Conservation (phyloP, 2,329 filamentous ascomycete species). For the Gaeumannomyces sp. region DNA sequence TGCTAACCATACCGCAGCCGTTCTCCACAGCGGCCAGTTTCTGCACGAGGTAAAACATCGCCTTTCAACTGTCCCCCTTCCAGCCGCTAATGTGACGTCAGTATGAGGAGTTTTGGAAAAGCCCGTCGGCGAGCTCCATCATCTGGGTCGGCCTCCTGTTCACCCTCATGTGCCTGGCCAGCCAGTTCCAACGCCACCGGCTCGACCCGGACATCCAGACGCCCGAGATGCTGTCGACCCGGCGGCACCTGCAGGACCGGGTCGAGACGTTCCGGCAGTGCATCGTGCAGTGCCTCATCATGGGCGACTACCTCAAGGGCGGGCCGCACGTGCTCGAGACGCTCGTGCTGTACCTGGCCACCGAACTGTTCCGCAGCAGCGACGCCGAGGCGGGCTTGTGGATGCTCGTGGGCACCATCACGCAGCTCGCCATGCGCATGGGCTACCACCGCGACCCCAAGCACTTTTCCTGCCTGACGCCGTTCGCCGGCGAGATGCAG, state of each 20-base stretch:
- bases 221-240: constrained; percentile 13
- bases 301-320: constrained; percentile 25
- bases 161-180: constrained; percentile 20
- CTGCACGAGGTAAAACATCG: too few relatives aligned
- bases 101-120: constrained; percentile 26
- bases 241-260: constrained; percentile 15
- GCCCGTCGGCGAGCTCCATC: constrained; percentile 15
- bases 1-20: too few relatives aligned
- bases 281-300: constrained; percentile 23
- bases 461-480: constrained; percentile 33
- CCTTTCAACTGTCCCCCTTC: too few relatives aligned
- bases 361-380: constrained; percentile 21
- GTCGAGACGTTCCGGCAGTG: constrained; percentile 20
- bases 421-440: constrained; percentile 23
- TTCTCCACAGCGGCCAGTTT: too few relatives aligned
- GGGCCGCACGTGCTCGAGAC: constrained; percentile 23
- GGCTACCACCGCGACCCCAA: constrained; percentile 45
- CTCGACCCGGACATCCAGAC: constrained; percentile 17
- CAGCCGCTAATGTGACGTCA: too few relatives aligned
- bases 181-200: constrained; percentile 22
- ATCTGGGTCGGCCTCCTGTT: constrained; percentile 27
- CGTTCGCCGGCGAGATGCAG: constrained; percentile 47
- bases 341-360: constrained; percentile 22
- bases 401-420: constrained; percentile 21
- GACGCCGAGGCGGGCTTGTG: constrained; percentile 22